Evolutionary conservation across 2,329 filamentous ascomycete genomes (phyloP), one percentile per base, ranked within the genome.

Genomic region (Furcasterigmium furcatum): DNA sequence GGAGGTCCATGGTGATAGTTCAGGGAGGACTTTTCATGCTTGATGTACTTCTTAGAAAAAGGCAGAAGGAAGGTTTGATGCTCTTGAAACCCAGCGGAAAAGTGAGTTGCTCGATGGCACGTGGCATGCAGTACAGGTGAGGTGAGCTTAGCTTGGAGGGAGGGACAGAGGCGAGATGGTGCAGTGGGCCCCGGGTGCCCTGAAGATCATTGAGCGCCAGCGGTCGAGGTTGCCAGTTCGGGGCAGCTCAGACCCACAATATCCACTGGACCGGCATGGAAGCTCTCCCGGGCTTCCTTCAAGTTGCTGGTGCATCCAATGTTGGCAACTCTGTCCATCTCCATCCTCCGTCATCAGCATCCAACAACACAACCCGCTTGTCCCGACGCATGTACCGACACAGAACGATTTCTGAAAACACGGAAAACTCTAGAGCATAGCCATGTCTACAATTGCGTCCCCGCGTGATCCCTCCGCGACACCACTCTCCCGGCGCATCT

Each of bases 391-490:
- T 27, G 24, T 12, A 12, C 24, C 24, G 24, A 27, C 12, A 27
- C 7, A 27, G 24, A 27, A 27, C n/a, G n/a, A n/a, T n/a, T n/a
- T n/a, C 30, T 16, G 14, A n/a, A n/a, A 14, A n/a, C 30, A 12
- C 30, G 9, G 13, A n/a, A n/a, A 13, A 13, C 9, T 4, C 30
- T n/a, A 13, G 30, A 13, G 13, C 34, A 36, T 20, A 20, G 20
- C 24, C 44, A 85, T 85, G 82, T 84, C 82, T 9, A 84, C 81
- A 35, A 85, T 85, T 51, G 80, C 82, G 34, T 76, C 78, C 9
- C 81, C 81, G 20, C 77, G 82, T 47, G 80, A 85, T 34, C 69
- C 74, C 35, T 57, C 85, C 70, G 45, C 79, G 9, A 22, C 19
- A 68, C 54, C 77, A 67, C 35, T 84, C 74, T 62, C 80, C 67